Evolutionary conservation across 2,329 filamentous ascomycete species (phyloP).

Genomic region (Pseudocercospora pini-densiflorae): DNA sequence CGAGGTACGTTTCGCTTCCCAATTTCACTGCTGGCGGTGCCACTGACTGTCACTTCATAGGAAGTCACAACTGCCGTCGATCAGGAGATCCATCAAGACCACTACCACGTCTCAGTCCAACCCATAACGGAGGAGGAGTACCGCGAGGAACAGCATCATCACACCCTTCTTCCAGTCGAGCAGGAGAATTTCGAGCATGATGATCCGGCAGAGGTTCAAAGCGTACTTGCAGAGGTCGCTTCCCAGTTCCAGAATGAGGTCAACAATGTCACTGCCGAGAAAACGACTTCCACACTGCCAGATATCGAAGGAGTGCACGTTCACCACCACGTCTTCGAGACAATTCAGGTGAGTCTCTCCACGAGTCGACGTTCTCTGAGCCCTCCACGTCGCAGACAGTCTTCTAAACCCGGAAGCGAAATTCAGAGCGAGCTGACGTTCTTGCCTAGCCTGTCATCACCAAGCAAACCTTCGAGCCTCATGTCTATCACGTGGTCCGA

Average conservation of each 20-base stretch:
- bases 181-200: slow-evolving; percentile 66
- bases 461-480: slow-evolving; percentile 67
- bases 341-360: slow-evolving; percentile 46
- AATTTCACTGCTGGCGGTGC: neutral
- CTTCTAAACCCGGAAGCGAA: neutral
- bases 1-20: slow-evolving; percentile 43
- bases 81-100: slow-evolving; percentile 72
- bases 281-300: slow-evolving; percentile 54
- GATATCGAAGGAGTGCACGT: slow-evolving; percentile 64
- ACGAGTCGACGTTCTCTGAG: neutral
- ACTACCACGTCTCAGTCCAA: slow-evolving; percentile 72
- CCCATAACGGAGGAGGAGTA: slow-evolving; percentile 63
- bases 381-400: neutral
- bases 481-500: slow-evolving; percentile 70
- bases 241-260: slow-evolving; percentile 58
- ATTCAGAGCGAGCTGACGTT: slow-evolving; percentile 8
- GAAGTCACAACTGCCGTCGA: slow-evolving; percentile 45
- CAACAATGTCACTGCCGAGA: slow-evolving; percentile 51
- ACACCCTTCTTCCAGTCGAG: slow-evolving; percentile 62
- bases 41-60: neutral
- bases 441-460: slow-evolving; percentile 57
- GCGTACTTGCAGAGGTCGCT: slow-evolving; percentile 57
- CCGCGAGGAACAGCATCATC: slow-evolving; percentile 64
- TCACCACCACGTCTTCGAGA: slow-evolving; percentile 69
- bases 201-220: slow-evolving; percentile 53